Evolutionary conservation across 2,329 filamentous ascomycete genomes (phyloP).

Genomic region (Fusarium bactridioides): DNA sequence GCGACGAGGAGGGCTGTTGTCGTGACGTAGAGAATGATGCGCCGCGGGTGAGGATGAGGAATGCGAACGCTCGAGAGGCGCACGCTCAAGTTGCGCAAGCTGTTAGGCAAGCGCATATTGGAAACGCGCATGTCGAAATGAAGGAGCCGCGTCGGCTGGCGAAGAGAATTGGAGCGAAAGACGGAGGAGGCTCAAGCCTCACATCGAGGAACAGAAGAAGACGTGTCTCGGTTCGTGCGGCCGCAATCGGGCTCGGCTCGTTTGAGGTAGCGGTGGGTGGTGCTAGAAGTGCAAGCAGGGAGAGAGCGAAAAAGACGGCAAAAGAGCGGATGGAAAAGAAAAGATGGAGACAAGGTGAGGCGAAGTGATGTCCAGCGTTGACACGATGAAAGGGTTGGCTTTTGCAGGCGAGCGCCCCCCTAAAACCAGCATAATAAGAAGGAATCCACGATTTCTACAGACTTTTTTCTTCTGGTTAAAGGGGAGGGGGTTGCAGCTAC

Average conservation of each 20-base stretch:
- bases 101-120: constrained; percentile 15
- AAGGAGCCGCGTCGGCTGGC: not conserved
- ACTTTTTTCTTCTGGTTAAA: not conserved
- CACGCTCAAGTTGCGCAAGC: constrained; percentile 16
- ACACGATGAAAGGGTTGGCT: not conserved
- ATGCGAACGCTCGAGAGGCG: constrained; percentile 8
- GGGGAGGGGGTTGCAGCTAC: not conserved
- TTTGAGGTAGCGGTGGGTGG: not conserved
- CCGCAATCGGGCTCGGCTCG: not conserved
- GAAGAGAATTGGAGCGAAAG: not conserved
- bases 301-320: not conserved
- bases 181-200: constrained; percentile 12
- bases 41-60: constrained; percentile 28
- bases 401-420: not conserved
- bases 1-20: constrained; percentile 16
- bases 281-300: not conserved
- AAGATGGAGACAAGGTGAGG: not conserved
- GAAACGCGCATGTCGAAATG: constrained; percentile 16
- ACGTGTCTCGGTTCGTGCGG: not conserved
- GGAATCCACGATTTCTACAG: not conserved
- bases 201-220: constrained; percentile 1
- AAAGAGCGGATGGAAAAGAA: constrained; percentile 4
- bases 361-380: not conserved
- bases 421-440: not conserved
- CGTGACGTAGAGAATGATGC: constrained; percentile 21